Percentiles rank a stretch among this genome's conserved stretches.
phyloP scores from a whole-genome alignment of 129 eudicot genomes.

The Calendula officinalis region DNA sequence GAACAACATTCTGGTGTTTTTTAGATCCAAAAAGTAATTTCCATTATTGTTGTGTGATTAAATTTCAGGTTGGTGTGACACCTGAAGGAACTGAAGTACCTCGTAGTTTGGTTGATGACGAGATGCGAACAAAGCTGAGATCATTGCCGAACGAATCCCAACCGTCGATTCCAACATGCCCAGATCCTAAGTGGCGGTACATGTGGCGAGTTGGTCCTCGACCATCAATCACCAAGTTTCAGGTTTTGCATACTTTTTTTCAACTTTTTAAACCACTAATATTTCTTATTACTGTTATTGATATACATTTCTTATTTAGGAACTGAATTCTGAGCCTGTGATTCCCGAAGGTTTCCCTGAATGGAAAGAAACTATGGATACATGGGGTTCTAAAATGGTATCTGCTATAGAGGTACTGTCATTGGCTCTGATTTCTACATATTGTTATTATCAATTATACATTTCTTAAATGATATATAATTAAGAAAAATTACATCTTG shows the following conservation, averaged over 20 bases:
- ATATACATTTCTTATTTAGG: slow-evolving; percentile 42
- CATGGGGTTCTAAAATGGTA: slow-evolving; percentile 92
- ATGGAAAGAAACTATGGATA: slow-evolving; percentile 94
- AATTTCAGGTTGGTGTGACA: slow-evolving; percentile 84
- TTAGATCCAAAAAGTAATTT: not conserved
- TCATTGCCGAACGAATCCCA: slow-evolving; percentile 66
- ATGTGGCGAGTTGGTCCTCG: slow-evolving; percentile 99
- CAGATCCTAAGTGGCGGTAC: slow-evolving; percentile 98
- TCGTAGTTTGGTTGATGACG: slow-evolving; percentile 87
- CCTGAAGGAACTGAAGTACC: slow-evolving; percentile 99
- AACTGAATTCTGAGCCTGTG: slow-evolving; percentile 89
- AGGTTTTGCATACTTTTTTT: slow-evolving; percentile 39
- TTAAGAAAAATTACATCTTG: slow-evolving; percentile 18
- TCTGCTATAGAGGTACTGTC: slow-evolving; percentile 72
- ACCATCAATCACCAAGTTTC: slow-evolving; percentile 74
- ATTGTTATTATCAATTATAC: not conserved
- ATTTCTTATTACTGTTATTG: not conserved
- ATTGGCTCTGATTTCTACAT: slow-evolving; percentile 1
- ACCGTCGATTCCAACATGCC: slow-evolving; percentile 69
- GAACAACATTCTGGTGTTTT: slow-evolving; percentile 3
- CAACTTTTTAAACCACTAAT: not conserved
- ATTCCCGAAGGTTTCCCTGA: slow-evolving; percentile 91
- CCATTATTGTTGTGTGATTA: not conserved
- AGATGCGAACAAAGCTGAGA: slow-evolving; percentile 70
- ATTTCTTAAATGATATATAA: not conserved